A percentile compares a stretch with the other conserved stretches of the same genome.
Evolutionary conservation across 768 basidiomycete species (phyloP).

Genomic region (Tylopilus sp.): DNA sequence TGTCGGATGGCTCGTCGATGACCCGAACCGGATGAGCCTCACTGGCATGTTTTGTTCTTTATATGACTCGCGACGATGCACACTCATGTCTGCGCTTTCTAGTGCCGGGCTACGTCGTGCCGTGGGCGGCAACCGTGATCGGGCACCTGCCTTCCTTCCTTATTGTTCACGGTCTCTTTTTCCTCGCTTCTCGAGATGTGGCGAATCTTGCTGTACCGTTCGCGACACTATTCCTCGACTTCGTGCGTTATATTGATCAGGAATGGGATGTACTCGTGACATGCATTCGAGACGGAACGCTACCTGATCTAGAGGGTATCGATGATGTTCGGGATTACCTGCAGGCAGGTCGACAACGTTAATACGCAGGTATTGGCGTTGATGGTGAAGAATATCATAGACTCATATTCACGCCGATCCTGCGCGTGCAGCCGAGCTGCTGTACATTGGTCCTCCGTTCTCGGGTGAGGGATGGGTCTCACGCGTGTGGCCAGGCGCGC

Average conservation of each 20-base stretch:
- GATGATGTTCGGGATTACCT: neutral
- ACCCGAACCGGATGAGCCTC: neutral
- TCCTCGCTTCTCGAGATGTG: conserved; percentile 5
- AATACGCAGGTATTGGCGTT: neutral
- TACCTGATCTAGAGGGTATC: neutral
- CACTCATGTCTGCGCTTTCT: neutral
- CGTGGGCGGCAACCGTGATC: conserved; percentile 16
- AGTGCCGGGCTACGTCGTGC: conserved; percentile 16
- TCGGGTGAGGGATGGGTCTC: neutral
- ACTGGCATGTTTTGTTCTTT: neutral
- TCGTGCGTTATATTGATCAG: neutral
- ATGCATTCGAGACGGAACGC: neutral
- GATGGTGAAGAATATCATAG: neutral
- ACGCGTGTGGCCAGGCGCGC: neutral
- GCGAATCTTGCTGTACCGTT: conserved; percentile 1
- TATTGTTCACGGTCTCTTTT: conserved; percentile 20
- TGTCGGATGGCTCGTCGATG: neutral
- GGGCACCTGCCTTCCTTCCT: conserved; percentile 14
- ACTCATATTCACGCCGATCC: neutral
- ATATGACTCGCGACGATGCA: neutral
- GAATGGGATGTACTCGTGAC: neutral
- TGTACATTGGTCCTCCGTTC: neutral
- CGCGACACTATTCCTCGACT: neutral
- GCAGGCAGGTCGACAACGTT: neutral
- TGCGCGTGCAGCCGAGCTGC: neutral